Conservation (phyloP, 345 rosid genomes). For the Pseudoturritis turrita region DNA sequence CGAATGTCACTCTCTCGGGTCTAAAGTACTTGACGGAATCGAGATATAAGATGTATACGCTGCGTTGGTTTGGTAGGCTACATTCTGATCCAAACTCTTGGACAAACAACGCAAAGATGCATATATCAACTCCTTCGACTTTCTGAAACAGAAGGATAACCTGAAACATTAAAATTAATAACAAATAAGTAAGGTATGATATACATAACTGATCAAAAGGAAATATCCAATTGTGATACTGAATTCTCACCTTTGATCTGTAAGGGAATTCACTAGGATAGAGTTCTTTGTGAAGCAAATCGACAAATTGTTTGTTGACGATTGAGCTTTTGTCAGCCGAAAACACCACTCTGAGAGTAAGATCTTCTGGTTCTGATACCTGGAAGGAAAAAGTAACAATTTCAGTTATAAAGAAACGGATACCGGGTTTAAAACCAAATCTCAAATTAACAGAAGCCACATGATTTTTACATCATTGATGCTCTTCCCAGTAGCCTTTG, state of each 20-base stretch:
- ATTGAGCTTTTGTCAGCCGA: slow-evolving; percentile 37
- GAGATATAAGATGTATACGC: slow-evolving; percentile 74
- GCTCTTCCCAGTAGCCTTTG: slow-evolving; percentile 38
- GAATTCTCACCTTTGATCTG: slow-evolving; percentile 51
- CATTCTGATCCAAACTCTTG: slow-evolving; percentile 93
- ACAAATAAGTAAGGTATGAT: neutral
- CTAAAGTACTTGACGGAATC: slow-evolving; percentile 94
- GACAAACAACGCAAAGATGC: slow-evolving; percentile 80
- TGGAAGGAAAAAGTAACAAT: slow-evolving; percentile 19
- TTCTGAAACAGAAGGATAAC: slow-evolving; percentile 81
- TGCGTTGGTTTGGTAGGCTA: slow-evolving; percentile 76
- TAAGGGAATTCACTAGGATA: slow-evolving; percentile 51
- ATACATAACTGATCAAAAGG: neutral
- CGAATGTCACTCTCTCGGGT: slow-evolving; percentile 56
- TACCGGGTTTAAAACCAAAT: neutral
- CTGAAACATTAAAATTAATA: slow-evolving; percentile 41
- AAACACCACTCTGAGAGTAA: slow-evolving; percentile 48
- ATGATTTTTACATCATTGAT: slow-evolving; percentile 39
- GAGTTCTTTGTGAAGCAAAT: slow-evolving; percentile 32
- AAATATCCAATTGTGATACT: neutral
- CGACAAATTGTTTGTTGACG: slow-evolving; percentile 39
- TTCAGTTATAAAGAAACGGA: slow-evolving; percentile 2
- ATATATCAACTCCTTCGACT: slow-evolving; percentile 86
- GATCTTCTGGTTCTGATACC: slow-evolving; percentile 48
- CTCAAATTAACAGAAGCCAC: neutral